Conservation (phyloP, 1,139 yeast species). For the Candida sp. region DNA sequence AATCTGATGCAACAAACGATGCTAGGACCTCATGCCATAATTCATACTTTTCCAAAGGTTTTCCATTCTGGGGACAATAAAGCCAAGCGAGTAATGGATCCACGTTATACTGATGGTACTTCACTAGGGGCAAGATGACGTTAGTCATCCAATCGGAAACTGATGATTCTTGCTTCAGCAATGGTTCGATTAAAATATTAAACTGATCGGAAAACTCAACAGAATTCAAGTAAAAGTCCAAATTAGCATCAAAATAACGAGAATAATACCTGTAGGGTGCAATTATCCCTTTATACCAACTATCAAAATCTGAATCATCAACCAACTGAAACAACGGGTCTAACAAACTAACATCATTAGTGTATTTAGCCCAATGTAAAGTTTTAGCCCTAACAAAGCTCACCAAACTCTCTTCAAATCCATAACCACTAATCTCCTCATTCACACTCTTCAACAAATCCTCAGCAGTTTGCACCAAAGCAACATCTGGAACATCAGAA, state of each 20-base stretch:
- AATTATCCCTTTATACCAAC: slow-evolving; percentile 28
- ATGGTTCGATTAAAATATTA: slow-evolving; percentile 20
- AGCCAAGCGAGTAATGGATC: slow-evolving; percentile 26
- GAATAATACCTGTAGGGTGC: slow-evolving; percentile 29
- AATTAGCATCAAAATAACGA: slow-evolving; percentile 13
- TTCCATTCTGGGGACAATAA: slow-evolving; percentile 9
- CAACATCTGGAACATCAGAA: slow-evolving; percentile 4
- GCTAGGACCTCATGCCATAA: slow-evolving; percentile 23
- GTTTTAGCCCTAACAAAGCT: slow-evolving; percentile 23
- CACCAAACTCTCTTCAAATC: slow-evolving; percentile 10
- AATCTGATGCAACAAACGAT: slow-evolving; percentile 13
- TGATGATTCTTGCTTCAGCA: slow-evolving; percentile 14
- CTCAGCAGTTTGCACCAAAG: slow-evolving; percentile 12
- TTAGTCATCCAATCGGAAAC: slow-evolving; percentile 22
- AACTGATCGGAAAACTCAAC: slow-evolving; percentile 14
- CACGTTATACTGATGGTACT: slow-evolving; percentile 18
- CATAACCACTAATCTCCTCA: neutral
- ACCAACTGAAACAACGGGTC: slow-evolving; percentile 14
- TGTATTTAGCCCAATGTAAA: slow-evolving; percentile 17
- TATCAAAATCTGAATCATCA: slow-evolving; percentile 13
- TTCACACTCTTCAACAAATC: slow-evolving; percentile 10
- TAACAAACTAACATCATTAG: slow-evolving; percentile 13
- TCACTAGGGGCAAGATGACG: slow-evolving; percentile 29
- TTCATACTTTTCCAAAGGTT: slow-evolving; percentile 14
- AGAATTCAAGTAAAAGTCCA: slow-evolving; percentile 13